Evolutionary conservation across 1,284 basidiomycete genomes (phyloP).

Genomic region (Naganishia liquefaciens): DNA sequence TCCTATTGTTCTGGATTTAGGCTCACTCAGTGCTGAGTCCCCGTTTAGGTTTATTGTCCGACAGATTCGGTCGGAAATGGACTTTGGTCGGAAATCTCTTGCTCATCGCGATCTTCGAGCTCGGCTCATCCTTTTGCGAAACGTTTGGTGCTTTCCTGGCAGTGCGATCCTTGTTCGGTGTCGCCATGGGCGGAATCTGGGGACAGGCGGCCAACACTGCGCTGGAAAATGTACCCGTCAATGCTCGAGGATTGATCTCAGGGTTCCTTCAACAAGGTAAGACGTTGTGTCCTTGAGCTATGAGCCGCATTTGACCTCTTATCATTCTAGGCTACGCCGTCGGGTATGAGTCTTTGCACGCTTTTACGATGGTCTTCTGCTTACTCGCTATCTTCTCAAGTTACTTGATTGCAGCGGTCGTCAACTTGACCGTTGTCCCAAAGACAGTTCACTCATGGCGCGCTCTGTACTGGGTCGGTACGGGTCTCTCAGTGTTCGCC

Average conservation of each 20-base stretch:
- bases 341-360: conserved; percentile 53
- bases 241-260: conserved; percentile 78
- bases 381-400: not conserved
- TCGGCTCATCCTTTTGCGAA: conserved; percentile 63
- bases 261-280: conserved; percentile 75
- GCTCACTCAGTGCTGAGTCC: not conserved
- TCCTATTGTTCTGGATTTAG: too few relatives aligned
- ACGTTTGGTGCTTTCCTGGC: conserved; percentile 56
- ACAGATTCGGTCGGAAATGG: conserved; percentile 91
- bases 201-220: conserved; percentile 58
- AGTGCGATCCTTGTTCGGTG: conserved; percentile 73
- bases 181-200: conserved; percentile 68
- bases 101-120: conserved; percentile 71
- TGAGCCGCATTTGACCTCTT: not conserved
- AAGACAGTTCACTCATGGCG: conserved; percentile 54
- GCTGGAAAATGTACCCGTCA: conserved; percentile 85
- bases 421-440: conserved; percentile 65
- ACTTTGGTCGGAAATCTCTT: conserved; percentile 77
- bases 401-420: conserved; percentile 62
- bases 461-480: conserved; percentile 57
- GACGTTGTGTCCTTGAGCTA: not conserved
- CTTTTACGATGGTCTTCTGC: conserved; percentile 58
- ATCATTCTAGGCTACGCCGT: conserved; percentile 60
- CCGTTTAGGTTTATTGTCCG: conserved; percentile 61
- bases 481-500: conserved; percentile 72